A percentile compares a stretch with the other conserved stretches of the same genome.
phyloP scores from a whole-genome alignment of 1,284 basidiomycete genomes.

The Leccinum cinnamomeum region DNA sequence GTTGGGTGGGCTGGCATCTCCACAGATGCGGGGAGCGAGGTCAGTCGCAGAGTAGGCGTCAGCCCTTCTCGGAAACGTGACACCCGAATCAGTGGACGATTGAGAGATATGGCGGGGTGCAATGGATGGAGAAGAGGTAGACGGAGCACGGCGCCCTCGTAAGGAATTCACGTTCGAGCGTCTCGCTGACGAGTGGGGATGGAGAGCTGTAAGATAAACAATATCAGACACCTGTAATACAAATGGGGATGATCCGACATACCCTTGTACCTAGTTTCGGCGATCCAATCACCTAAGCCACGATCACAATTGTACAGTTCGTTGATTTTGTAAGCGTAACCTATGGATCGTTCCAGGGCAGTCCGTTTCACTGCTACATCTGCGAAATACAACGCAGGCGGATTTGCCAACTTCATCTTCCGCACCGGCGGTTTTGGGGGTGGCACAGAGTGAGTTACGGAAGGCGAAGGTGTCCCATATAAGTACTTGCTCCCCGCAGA shows the following conservation, averaged over 20 bases:
- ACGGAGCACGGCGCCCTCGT: slow-evolving; percentile 31
- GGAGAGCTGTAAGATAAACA: slow-evolving; percentile 22
- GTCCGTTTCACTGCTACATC: slow-evolving; percentile 65
- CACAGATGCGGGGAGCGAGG: slow-evolving; percentile 48
- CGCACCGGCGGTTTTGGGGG: slow-evolving; percentile 26
- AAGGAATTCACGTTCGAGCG: slow-evolving; percentile 27
- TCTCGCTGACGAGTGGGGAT: slow-evolving; percentile 30
- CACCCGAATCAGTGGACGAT: slow-evolving; percentile 69
- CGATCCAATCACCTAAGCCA: slow-evolving; percentile 78
- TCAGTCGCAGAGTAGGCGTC: slow-evolving; percentile 78
- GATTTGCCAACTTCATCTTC: slow-evolving; percentile 54
- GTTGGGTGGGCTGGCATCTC: slow-evolving; percentile 48
- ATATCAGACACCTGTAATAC: slow-evolving; percentile 12
- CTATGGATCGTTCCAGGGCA: slow-evolving; percentile 69
- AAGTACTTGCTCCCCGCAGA: slow-evolving; percentile 29
- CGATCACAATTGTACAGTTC: slow-evolving; percentile 77
- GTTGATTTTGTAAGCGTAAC: slow-evolving; percentile 84
- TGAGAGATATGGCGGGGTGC: slow-evolving; percentile 66
- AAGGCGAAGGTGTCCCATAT: slow-evolving; percentile 46
- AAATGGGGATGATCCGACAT: slow-evolving; percentile 11
- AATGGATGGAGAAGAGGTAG: slow-evolving; percentile 37
- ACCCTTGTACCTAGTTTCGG: slow-evolving; percentile 58
- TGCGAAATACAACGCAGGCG: slow-evolving; percentile 71
- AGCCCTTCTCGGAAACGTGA: slow-evolving; percentile 72
- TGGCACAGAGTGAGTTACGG: slow-evolving; percentile 19